A percentile compares a stretch with the other conserved stretches of the same genome.
Evolutionary conservation across 805 yeast genomes (phyloP).

Genomic region (Soucietia sequanensis): DNA sequence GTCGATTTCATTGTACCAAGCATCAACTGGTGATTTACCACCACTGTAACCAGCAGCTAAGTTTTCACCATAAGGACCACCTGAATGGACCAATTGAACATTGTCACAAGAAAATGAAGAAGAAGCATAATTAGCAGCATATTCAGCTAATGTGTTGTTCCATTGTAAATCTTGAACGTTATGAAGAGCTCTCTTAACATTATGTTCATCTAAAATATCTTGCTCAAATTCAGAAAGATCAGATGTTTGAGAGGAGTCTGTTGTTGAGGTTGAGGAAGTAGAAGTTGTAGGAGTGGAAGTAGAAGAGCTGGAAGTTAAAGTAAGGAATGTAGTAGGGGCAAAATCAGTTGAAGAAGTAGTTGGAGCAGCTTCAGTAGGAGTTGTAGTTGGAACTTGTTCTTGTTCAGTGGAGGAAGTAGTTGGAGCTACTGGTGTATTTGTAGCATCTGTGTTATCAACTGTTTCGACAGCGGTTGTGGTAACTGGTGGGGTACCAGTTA

Average conservation of each 20-base stretch:
- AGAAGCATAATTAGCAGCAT: conserved; percentile 49
- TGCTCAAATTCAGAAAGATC: conserved; percentile 19
- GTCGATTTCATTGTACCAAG: conserved; percentile 71
- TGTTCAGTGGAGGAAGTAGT: conserved; percentile 8
- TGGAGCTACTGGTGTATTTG: conserved; percentile 2
- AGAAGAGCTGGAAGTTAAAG: conserved; percentile 9
- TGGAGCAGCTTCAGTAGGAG: conserved; percentile 7
- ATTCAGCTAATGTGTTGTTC: conserved; percentile 32
- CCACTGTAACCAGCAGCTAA: conserved; percentile 67
- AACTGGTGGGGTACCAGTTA: conserved; percentile 19
- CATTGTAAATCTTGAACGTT: conserved; percentile 29
- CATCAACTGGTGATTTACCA: conserved; percentile 57
- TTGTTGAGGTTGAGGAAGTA: conserved; percentile 10
- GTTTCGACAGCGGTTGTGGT: conserved; percentile 5
- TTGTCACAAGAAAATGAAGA: conserved; percentile 52
- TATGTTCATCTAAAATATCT: conserved; percentile 35
- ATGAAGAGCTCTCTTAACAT: conserved; percentile 36
- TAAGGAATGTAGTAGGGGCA: conserved; percentile 7
- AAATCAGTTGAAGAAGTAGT: conserved; percentile 5
- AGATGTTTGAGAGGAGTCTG: conserved; percentile 14
- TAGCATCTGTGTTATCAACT: conserved; percentile 2
- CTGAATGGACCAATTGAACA: conserved; percentile 62
- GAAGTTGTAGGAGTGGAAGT: conserved; percentile 11
- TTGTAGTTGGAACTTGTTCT: conserved; percentile 7
- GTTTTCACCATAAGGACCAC: conserved; percentile 73